Evolutionary conservation across 2,329 filamentous ascomycete genomes (phyloP), one percentile per base, ranked within the genome.

Genomic region (Endoconidiophora polonica): DNA sequence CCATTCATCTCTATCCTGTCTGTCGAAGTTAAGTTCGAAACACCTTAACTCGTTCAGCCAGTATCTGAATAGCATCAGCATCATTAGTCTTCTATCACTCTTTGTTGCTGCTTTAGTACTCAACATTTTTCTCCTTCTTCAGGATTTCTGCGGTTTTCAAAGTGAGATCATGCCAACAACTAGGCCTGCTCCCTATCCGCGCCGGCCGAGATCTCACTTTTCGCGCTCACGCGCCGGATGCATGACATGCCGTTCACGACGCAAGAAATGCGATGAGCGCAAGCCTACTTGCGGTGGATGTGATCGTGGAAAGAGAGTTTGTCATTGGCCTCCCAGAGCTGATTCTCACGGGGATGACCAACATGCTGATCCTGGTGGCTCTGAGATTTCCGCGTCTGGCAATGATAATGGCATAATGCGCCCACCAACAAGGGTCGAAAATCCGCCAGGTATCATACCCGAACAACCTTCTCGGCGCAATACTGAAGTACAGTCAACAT

Each of bases 231-330:
- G 54, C 12, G 61, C 62, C 29, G 67, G 67, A 10, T 70, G 67
- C 55, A 54, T 67, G 46, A 68, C 66, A 54, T 70, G 67, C 57
- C 66, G 68, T 55, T 61, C 61, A 23, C 63, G 67, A 42, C 69
- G 69, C 60, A 69, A 69, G 61, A 70, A 70, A 57, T 70, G 67
- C 57, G 67, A 69, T 52, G 68, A 70, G 57, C 58, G 56, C 7
- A 68, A 67, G 54, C 67, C 67, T 2, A 61, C 61, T 40, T 70
- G 67, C 54, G 60, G 60, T 29, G 62, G 65, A 47, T 68, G 65
- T 39, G 56, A 56, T 36, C 56, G 58, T 18, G 61, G 60, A 46
- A 53, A 54, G n/a, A 54, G 61, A 12, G 54, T 46, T 18, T 57
- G 54, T 22, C 49, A 43, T 38, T 56, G 52, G 57, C 61, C 58